Evolutionary conservation across 2,329 filamentous ascomycete genomes (phyloP).

Genomic region (Exophiala bonariae): DNA sequence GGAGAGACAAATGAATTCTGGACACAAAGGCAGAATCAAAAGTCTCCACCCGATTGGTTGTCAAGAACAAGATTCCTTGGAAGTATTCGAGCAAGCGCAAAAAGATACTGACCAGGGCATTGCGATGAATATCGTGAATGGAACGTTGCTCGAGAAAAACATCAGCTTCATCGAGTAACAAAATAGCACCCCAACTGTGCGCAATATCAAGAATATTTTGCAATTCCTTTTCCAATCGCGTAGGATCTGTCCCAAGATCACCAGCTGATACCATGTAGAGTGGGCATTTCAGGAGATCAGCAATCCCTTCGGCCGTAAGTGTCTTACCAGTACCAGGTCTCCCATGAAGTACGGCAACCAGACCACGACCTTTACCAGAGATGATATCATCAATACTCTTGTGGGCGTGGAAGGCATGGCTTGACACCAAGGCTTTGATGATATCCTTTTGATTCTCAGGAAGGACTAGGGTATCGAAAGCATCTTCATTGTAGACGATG

Average conservation of each 20-base stretch:
- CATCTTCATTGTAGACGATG: slow-evolving; percentile 80
- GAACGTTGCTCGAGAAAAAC: slow-evolving; percentile 82
- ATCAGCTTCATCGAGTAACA: slow-evolving; percentile 83
- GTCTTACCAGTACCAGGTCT: slow-evolving; percentile 88
- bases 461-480: slow-evolving; percentile 80
- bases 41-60: slow-evolving; percentile 81
- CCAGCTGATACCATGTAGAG: slow-evolving; percentile 81
- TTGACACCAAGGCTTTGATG: slow-evolving; percentile 78
- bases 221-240: slow-evolving; percentile 71
- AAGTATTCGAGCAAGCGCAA: slow-evolving; percentile 86
- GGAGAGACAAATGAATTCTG: slow-evolving; percentile 72
- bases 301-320: slow-evolving; percentile 81
- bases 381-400: slow-evolving; percentile 82
- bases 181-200: slow-evolving; percentile 80
- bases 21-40: slow-evolving; percentile 91
- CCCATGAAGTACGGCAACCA: slow-evolving; percentile 79
- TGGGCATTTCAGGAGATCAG: slow-evolving; percentile 77
- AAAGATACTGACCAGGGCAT: slow-evolving; percentile 84
- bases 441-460: slow-evolving; percentile 63
- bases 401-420: slow-evolving; percentile 77
- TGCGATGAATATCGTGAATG: slow-evolving; percentile 80
- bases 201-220: slow-evolving; percentile 85
- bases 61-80: slow-evolving; percentile 85
- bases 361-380: slow-evolving; percentile 80
- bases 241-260: slow-evolving; percentile 76